phyloP scores from a whole-genome alignment of 73 alveolate species.

The Paramecium biaurelia region DNA sequence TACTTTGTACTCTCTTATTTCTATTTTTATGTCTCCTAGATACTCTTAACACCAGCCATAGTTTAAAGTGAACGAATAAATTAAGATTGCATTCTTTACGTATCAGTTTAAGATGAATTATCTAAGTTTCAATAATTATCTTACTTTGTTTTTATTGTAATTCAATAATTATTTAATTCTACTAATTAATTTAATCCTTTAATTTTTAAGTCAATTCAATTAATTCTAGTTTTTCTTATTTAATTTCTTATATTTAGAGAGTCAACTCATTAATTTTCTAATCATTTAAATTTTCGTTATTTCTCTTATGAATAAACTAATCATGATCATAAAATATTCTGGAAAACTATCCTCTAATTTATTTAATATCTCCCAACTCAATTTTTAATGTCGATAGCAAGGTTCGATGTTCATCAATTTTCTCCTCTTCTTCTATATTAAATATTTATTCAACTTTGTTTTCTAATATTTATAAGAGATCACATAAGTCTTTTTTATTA shows the following conservation, averaged over 20 bases:
- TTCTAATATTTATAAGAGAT: not conserved
- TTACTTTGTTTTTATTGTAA: not conserved
- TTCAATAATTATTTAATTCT: not conserved
- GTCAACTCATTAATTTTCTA: not conserved
- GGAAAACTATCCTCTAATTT: constrained; percentile 8
- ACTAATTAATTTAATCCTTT: not conserved
- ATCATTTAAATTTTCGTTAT: not conserved
- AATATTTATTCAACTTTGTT: not conserved
- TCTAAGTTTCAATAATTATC: not conserved
- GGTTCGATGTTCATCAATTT: constrained; percentile 24
- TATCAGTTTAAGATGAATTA: not conserved
- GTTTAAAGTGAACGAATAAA: not conserved
- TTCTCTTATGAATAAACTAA: not conserved
- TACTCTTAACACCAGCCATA: not conserved
- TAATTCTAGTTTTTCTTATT: not conserved
- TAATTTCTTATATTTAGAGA: not conserved
- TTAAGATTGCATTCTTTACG: not conserved
- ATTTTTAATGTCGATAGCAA: not conserved
- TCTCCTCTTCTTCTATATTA: not conserved
- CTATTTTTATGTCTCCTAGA: not conserved
- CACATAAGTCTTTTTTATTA: not conserved
- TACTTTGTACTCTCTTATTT: not conserved
- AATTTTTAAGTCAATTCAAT: not conserved
- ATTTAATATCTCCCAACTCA: not conserved
- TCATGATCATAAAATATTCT: constrained; percentile 24